These are phyloP conservation scores for Ganoderma resinaceum DNA, from an alignment of 1,284 basidiomycete species.

Conservation along the genomic window DNA sequence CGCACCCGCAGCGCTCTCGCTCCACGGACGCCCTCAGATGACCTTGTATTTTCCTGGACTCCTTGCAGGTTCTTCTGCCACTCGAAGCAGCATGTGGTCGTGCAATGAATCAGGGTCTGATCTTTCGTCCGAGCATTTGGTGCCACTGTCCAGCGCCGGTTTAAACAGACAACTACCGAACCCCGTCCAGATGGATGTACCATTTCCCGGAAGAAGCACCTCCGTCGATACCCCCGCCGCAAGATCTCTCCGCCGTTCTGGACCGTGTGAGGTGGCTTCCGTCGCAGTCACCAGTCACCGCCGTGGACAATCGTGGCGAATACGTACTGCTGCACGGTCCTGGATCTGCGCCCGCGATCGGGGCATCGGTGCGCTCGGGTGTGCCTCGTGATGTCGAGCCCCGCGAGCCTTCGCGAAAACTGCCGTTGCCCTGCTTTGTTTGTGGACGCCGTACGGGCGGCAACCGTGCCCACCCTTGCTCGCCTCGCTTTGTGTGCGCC, in stretches of 20 bases:
- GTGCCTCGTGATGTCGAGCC: background rate
- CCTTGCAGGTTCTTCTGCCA: slow-evolving; percentile 13
- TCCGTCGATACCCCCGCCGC: background rate
- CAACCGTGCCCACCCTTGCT: background rate
- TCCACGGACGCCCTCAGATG: slow-evolving; percentile 26
- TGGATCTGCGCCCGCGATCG: background rate
- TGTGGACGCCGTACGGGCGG: background rate
- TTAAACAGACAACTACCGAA: background rate
- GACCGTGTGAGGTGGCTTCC: background rate
- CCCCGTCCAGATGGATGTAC: slow-evolving; percentile 4
- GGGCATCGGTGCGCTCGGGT: background rate
- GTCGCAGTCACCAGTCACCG: background rate
- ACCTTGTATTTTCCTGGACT: slow-evolving; percentile 15
- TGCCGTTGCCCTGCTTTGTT: background rate
- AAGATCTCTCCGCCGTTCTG: background rate
- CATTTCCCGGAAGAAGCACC: slow-evolving; percentile 8
- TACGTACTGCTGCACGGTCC: background rate
- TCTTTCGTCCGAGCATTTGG: background rate
- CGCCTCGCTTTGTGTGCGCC: background rate
- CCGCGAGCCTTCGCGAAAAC: background rate
- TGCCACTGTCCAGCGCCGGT: background rate
- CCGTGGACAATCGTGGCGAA: background rate
- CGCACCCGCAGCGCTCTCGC: slow-evolving; percentile 20
- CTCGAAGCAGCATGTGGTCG: background rate
- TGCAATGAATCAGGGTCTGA: background rate